Evolutionary conservation across 2,329 filamentous ascomycete species (phyloP).

Genomic region (Rutstroemia sp.): DNA sequence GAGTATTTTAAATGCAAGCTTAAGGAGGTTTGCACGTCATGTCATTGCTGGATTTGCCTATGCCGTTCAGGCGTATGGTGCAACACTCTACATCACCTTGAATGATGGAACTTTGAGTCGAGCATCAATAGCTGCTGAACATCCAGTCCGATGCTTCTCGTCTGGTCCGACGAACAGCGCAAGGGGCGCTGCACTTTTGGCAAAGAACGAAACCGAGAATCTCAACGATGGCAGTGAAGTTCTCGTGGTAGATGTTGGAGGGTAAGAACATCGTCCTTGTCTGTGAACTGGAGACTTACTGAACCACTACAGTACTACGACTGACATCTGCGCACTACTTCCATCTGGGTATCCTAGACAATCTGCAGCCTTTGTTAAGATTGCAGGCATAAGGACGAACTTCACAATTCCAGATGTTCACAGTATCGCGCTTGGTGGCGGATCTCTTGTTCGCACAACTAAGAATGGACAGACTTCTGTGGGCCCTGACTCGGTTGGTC

Average conservation of each 20-base stretch:
- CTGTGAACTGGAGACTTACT: not conserved
- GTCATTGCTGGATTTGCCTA: slow-evolving; percentile 50
- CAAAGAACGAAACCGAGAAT: slow-evolving; percentile 14
- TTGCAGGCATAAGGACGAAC: slow-evolving; percentile 51
- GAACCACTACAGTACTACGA: slow-evolving; percentile 40
- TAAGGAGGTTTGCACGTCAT: slow-evolving; percentile 47
- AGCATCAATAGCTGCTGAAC: slow-evolving; percentile 42
- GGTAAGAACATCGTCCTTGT: slow-evolving; percentile 14
- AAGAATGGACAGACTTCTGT: slow-evolving; percentile 42
- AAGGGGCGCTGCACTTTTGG: slow-evolving; percentile 53
- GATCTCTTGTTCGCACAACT: slow-evolving; percentile 34
- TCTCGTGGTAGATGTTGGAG: slow-evolving; percentile 49
- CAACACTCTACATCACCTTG: slow-evolving; percentile 46
- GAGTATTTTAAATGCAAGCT: slow-evolving; percentile 55
- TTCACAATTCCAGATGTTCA: slow-evolving; percentile 51
- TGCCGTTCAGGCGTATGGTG: slow-evolving; percentile 43
- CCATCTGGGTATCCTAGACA: slow-evolving; percentile 53
- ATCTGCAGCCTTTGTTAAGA: slow-evolving; percentile 48
- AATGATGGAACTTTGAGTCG: slow-evolving; percentile 56
- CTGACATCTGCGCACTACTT: slow-evolving; percentile 50
- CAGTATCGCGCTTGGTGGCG: slow-evolving; percentile 50
- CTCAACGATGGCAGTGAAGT: slow-evolving; percentile 20
- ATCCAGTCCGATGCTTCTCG: slow-evolving; percentile 55
- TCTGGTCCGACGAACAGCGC: slow-evolving; percentile 58
- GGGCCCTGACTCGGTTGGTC: slow-evolving; percentile 50